Evolutionary conservation across 139 green algal species (phyloP).

Genomic region (Micractinium sp.): DNA sequence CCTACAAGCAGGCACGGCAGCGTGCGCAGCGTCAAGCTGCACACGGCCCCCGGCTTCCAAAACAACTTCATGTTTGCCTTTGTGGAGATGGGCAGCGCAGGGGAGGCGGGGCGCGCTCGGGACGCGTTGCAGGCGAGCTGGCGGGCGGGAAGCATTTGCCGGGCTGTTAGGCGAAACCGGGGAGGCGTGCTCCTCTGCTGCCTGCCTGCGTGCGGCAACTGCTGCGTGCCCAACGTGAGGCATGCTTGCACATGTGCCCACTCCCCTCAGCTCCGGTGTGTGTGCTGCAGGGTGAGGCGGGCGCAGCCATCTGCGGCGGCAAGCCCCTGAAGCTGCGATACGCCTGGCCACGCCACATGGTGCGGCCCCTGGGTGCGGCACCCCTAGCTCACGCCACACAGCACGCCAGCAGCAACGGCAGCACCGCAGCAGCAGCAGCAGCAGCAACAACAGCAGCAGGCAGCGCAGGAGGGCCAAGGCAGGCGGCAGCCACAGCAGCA

Average conservation of each 20-base stretch:
- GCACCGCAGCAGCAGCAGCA: not conserved
- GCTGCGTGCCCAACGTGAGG: not conserved
- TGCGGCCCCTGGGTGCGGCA: not conserved
- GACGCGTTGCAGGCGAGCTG: slow-evolving; percentile 2
- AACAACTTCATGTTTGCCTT: slow-evolving; percentile 3
- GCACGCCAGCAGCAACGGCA: not conserved
- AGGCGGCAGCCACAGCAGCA: not conserved
- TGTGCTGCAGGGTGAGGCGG: not conserved
- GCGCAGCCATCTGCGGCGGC: not conserved
- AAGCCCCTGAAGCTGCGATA: slow-evolving; percentile 22
- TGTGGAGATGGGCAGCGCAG: slow-evolving; percentile 3
- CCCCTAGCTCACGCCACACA: not conserved
- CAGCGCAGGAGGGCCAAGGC: not conserved
- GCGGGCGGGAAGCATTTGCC: too few relatives aligned
- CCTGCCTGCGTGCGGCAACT: not conserved
- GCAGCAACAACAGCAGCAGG: not conserved
- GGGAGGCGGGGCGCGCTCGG: not conserved
- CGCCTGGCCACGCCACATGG: not conserved
- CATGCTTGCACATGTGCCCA: not conserved
- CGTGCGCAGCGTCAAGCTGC: not conserved
- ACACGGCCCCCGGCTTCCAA: not conserved
- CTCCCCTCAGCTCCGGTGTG: not conserved
- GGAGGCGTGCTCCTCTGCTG: not conserved
- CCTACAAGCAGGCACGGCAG: not conserved
- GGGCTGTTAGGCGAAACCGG: not conserved